Conservation (phyloP, 176 grass and related monocot species). For the Alloteropsis semialata region DNA sequence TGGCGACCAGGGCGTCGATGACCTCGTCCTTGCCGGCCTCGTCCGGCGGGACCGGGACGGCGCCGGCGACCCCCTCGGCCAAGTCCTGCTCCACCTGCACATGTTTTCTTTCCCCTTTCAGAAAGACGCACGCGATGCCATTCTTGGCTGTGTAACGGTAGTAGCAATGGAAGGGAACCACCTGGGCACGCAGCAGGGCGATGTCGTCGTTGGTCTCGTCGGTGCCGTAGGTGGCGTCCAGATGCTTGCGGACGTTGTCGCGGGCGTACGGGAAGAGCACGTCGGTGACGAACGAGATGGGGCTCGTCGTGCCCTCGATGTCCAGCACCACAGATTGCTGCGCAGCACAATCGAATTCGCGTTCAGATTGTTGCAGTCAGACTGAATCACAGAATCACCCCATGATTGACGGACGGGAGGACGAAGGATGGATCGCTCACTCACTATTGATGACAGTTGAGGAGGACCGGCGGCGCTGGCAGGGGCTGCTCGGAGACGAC, state of each 20-base stretch:
- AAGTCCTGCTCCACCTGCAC: slow-evolving; percentile 63
- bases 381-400: not conserved
- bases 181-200: slow-evolving; percentile 59
- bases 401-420: not conserved
- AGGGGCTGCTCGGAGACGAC: not conserved
- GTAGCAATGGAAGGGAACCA: too few species aligned
- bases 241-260: slow-evolving; percentile 71
- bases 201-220: slow-evolving; percentile 65
- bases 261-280: slow-evolving; percentile 92
- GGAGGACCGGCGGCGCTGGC: not conserved
- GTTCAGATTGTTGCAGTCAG: not conserved
- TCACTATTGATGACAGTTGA: not conserved
- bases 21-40: slow-evolving; percentile 44
- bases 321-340: slow-evolving; percentile 82
- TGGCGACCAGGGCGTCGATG: slow-evolving; percentile 56
- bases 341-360: not conserved
- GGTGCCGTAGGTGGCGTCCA: slow-evolving; percentile 55
- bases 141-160: too few species aligned
- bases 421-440: not conserved
- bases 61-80: slow-evolving; percentile 45
- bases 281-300: slow-evolving; percentile 86
- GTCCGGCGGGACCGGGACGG: slow-evolving; percentile 51
- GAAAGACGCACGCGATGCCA: not conserved
- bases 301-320: slow-evolving; percentile 88
- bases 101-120: not conserved